Conservation (phyloP, 306 rosid species). For the Phaseolus lunatus region DNA sequence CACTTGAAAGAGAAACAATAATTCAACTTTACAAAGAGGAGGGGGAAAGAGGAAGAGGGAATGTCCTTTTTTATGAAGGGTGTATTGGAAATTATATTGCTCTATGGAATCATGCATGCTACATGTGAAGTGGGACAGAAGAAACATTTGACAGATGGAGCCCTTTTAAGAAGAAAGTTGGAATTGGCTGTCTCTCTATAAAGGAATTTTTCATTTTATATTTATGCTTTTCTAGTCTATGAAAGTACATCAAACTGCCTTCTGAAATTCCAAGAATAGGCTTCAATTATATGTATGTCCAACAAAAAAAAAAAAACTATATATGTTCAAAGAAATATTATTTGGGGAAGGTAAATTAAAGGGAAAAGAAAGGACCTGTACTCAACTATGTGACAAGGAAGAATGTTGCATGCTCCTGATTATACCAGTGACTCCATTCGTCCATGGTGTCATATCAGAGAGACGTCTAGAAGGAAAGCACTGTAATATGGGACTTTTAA, state of each 20-base stretch:
- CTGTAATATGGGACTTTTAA: not conserved
- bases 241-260: slow-evolving; percentile 40
- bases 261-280: slow-evolving; percentile 47
- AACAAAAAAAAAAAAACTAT: slow-evolving; percentile 15
- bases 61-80: not conserved
- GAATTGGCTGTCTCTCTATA: slow-evolving; percentile 40
- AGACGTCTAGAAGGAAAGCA: slow-evolving; percentile 26
- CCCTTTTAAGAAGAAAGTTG: slow-evolving; percentile 40
- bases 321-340: slow-evolving; percentile 11
- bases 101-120: slow-evolving; percentile 21
- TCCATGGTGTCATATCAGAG: slow-evolving; percentile 45
- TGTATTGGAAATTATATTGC: slow-evolving; percentile 29
- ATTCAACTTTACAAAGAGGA: slow-evolving; percentile 34
- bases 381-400: slow-evolving; percentile 1
- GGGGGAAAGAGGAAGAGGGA: not conserved
- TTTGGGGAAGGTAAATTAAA: not conserved
- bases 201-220: slow-evolving; percentile 37
- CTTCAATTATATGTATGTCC: slow-evolving; percentile 41
- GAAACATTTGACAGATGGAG: slow-evolving; percentile 38
- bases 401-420: not conserved
- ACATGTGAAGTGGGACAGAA: slow-evolving; percentile 42
- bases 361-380: slow-evolving; percentile 2
- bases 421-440: slow-evolving; percentile 33
- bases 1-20: slow-evolving; percentile 39
- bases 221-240: slow-evolving; percentile 39